Conservation (phyloP, 1,284 basidiomycete species). For the Inonotus hispidus region DNA sequence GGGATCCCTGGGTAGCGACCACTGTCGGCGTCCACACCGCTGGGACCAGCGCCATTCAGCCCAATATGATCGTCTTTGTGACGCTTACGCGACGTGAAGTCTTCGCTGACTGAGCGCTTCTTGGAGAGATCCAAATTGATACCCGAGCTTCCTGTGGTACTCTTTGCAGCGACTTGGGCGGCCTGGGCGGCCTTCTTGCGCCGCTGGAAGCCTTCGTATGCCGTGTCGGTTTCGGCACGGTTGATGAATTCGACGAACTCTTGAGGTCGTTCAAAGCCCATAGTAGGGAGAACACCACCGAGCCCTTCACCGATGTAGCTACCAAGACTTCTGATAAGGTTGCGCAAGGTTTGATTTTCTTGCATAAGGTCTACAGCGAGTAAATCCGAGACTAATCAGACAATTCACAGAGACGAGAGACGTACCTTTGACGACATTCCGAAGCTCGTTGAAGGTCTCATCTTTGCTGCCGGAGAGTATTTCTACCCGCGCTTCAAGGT, state of each 20-base stretch:
- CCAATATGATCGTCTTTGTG: slow-evolving; percentile 5
- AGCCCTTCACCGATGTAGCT: slow-evolving; percentile 83
- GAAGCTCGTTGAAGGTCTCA: slow-evolving; percentile 77
- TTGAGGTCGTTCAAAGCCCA: slow-evolving; percentile 64
- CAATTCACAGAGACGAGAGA: neutral
- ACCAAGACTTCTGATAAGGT: slow-evolving; percentile 68
- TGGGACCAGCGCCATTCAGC: slow-evolving; percentile 2
- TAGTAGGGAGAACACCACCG: slow-evolving; percentile 68
- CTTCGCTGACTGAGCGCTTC: slow-evolving; percentile 17
- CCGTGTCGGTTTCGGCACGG: slow-evolving; percentile 84
- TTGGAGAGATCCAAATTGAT: slow-evolving; percentile 26
- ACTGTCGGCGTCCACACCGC: slow-evolving; percentile 8
- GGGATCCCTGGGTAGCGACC: slow-evolving; percentile 28
- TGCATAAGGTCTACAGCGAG: slow-evolving; percentile 67
- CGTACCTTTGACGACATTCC: slow-evolving; percentile 73
- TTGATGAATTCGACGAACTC: slow-evolving; percentile 80
- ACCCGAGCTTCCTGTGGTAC: slow-evolving; percentile 25
- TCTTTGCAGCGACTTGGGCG: slow-evolving; percentile 29
- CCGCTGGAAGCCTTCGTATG: slow-evolving; percentile 79
- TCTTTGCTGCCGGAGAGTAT: slow-evolving; percentile 86
- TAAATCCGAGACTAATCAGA: neutral
- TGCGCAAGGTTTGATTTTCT: slow-evolving; percentile 81
- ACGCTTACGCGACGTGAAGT: slow-evolving; percentile 16
- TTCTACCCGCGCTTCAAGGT: slow-evolving; percentile 87
- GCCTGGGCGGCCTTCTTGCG: slow-evolving; percentile 41